Conservation (phyloP, 2,329 filamentous ascomycete genomes). For the Aschersonia sp. region DNA sequence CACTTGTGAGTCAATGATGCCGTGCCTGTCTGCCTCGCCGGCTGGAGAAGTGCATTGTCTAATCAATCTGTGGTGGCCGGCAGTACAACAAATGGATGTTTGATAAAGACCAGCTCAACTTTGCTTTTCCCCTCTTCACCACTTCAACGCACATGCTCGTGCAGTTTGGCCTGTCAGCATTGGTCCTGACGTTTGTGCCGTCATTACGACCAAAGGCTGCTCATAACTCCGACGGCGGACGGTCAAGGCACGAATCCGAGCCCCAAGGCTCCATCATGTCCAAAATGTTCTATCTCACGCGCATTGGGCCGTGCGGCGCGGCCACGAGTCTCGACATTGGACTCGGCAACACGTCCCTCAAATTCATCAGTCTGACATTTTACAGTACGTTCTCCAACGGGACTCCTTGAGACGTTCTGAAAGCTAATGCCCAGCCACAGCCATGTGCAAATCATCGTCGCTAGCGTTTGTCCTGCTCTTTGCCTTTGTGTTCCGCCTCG, state of each 20-base stretch:
- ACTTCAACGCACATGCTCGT: constrained; percentile 93
- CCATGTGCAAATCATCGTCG: constrained; percentile 98
- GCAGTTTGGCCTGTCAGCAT: constrained; percentile 66
- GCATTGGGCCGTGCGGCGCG: constrained; percentile 80
- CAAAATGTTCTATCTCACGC: constrained; percentile 78
- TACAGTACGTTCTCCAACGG: constrained; percentile 49
- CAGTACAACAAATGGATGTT: constrained; percentile 99
- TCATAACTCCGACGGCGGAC: constrained; percentile 32
- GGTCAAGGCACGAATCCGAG: constrained; percentile 37
- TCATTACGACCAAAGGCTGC: constrained; percentile 55
- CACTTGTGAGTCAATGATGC: constrained; percentile 47
- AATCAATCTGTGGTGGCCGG: background rate
- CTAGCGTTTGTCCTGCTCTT: constrained; percentile 91
- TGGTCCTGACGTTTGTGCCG: constrained; percentile 72
- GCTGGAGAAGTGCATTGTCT: no score
- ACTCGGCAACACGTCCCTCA: constrained; percentile 85
- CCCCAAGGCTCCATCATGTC: constrained; percentile 57
- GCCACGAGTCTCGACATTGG: constrained; percentile 94
- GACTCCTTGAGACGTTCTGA: background rate
- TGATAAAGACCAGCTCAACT: constrained; percentile 68
- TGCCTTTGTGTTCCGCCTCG: constrained; percentile 84
- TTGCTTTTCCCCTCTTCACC: constrained; percentile 88
- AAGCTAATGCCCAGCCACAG: constrained; percentile 22
- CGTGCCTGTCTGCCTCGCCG: background rate
- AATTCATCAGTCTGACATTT: constrained; percentile 93